Percentiles rank a stretch among this genome's conserved stretches.
Evolutionary conservation across 768 basidiomycete genomes (phyloP).

Genomic region (Porpolomopsis calyptriformis): DNA sequence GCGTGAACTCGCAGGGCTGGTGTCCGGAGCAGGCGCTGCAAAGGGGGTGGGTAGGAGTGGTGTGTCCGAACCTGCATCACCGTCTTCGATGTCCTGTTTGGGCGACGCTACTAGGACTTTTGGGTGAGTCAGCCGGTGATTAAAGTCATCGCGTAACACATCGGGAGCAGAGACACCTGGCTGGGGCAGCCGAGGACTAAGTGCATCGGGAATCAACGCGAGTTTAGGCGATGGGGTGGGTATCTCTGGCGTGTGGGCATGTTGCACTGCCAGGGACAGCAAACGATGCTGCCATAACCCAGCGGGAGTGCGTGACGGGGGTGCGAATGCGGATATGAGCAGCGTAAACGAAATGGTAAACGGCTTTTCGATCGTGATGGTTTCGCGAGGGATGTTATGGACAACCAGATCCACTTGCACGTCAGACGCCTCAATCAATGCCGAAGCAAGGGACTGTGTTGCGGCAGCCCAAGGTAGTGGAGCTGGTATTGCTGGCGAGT

Average conservation of each 20-base stretch:
- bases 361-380: conserved; percentile 41
- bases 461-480: conserved; percentile 12
- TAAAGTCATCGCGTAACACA: conserved; percentile 27
- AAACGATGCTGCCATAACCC: conserved; percentile 26
- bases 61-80: conserved; percentile 8
- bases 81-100: conserved; percentile 18
- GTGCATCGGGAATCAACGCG: conserved; percentile 15
- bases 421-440: conserved; percentile 22
- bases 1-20: conserved; percentile 7
- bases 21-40: not conserved
- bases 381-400: conserved; percentile 34
- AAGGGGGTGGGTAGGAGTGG: conserved; percentile 26
- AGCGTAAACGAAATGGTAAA: conserved; percentile 50
- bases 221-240: conserved; percentile 14
- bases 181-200: conserved; percentile 30
- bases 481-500: conserved; percentile 22
- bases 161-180: conserved; percentile 48
- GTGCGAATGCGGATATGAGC: conserved; percentile 37
- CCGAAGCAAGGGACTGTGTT: conserved; percentile 14
- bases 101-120: conserved; percentile 37
- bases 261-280: conserved; percentile 53
- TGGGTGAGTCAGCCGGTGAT: conserved; percentile 42
- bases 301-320: conserved; percentile 14
- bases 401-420: conserved; percentile 52
- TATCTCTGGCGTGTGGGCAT: conserved; percentile 37